A percentile compares a stretch with the other conserved stretches of the same genome.
Conservation (phyloP, 352 stramenopile species). For the Peronospora destructor region DNA sequence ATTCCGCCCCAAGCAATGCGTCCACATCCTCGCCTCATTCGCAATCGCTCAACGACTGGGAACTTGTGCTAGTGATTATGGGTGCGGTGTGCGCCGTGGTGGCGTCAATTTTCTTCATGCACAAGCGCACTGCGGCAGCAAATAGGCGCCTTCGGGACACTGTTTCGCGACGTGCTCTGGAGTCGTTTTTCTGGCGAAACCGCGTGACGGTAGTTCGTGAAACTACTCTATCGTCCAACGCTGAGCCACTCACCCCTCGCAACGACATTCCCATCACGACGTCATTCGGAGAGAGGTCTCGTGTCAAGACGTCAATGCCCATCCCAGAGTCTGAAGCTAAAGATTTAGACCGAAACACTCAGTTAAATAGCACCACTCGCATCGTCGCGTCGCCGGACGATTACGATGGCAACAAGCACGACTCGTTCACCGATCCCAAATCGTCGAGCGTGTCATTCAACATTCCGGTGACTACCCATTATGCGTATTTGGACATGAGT, state of each 20-base stretch:
- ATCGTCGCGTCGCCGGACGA: conserved; percentile 29
- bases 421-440: conserved; percentile 23
- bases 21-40: conserved; percentile 14
- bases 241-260: conserved; percentile 29
- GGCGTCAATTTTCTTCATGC: conserved; percentile 53
- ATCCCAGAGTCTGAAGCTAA: conserved; percentile 15
- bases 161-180: conserved; percentile 38
- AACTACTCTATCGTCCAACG: conserved; percentile 15
- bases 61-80: conserved; percentile 39
- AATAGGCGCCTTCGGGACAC: conserved; percentile 27
- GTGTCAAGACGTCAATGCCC: conserved; percentile 11
- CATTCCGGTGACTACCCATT: conserved; percentile 8
- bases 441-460: conserved; percentile 10
- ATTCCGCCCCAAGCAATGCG: conserved; percentile 11
- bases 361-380: neutral
- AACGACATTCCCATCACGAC: conserved; percentile 32
- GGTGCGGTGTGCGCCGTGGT: conserved; percentile 42
- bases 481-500: conserved; percentile 15
- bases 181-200: conserved; percentile 50
- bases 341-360: conserved; percentile 17
- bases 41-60: conserved; percentile 27
- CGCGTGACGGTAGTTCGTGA: conserved; percentile 30
- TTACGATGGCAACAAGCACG: conserved; percentile 19
- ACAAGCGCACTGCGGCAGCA: conserved; percentile 23
- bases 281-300: conserved; percentile 8